Evolutionary conservation across 352 stramenopile species (phyloP), one percentile per base, ranked within the genome.

Genomic region (Hyaloperonospora brassicae): DNA sequence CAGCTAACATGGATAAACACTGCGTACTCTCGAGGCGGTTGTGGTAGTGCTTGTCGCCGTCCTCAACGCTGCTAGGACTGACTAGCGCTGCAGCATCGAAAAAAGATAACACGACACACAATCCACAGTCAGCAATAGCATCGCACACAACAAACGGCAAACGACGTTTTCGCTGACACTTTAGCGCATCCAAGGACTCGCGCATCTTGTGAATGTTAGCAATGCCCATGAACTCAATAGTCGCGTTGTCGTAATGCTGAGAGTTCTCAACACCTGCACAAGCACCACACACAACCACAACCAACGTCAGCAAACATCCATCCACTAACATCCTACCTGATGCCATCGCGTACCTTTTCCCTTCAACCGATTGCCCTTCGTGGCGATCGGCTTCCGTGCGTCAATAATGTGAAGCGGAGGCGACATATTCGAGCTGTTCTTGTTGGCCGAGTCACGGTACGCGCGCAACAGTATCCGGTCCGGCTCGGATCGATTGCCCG

Each of bases 131-230:
- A 70, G 39, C 47, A 27, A 27, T 35, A 55, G 11, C 2, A 38
- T n/a, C 41, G 22, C 43, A 45, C 2, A 39, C 2, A n/a, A 48
- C 12, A 25, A 39, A 2, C 17, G 1, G 34, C 48, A 35, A 14
- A 45, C 2, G 41, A 17, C 34, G 8, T 12, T 39, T 12, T 46
- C 46, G 72, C 76, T 42, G 59, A 90, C 79, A 62, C 54, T 89
- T 84, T 2, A 97, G 55, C 11, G 71, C 66, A 59, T 97, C 85
- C 55, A 98, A 81, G 0, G 89, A 94, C 61, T 98, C 90, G 46
- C 96, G 93, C 75, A 99, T 98, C 51, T 95, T 96, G 79, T 99
- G 96, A 60, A 99, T 99, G 66, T 99, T 99, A 13, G 88, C 93
- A 61, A 99, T 98, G 22, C 95, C 95, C 81, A 97, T 96, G 71